Percentiles rank a stretch among this genome's conserved stretches.
Conservation (phyloP, 2,329 filamentous ascomycete species). For the Boeremia exigua region DNA sequence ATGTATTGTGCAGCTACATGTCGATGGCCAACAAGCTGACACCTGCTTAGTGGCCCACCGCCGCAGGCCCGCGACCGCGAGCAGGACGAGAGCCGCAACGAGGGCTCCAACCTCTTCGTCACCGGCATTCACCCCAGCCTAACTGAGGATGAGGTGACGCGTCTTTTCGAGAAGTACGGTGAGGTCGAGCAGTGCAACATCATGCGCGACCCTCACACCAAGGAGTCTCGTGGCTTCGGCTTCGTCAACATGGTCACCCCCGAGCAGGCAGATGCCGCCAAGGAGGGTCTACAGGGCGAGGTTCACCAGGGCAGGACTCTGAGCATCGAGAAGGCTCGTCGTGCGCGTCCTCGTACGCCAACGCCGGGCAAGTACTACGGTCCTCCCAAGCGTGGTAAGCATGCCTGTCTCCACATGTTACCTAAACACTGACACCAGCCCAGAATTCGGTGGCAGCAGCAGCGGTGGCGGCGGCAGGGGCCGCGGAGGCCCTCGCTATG, state of each 20-base stretch:
- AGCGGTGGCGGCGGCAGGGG: constrained; percentile 53
- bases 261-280: constrained; percentile 94
- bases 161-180: constrained; percentile 98
- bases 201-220: constrained; percentile 98
- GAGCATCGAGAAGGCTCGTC: constrained; percentile 98
- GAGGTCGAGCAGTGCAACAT: constrained; percentile 99
- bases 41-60: constrained; percentile 52
- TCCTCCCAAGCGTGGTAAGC: constrained; percentile 92
- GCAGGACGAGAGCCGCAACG: constrained; percentile 84
- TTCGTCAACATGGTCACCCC: constrained; percentile 99
- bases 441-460: constrained; percentile 54
- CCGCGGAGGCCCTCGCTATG: constrained; percentile 58
- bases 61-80: constrained; percentile 61
- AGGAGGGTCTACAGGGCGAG: constrained; percentile 94
- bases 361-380: constrained; percentile 99
- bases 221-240: constrained; percentile 97
- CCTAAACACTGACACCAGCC: constrained; percentile 20
- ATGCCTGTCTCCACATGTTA: background rate
- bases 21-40: constrained; percentile 23
- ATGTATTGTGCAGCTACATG: constrained; percentile 14
- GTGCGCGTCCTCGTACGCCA: constrained; percentile 90
- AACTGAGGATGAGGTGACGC: constrained; percentile 86
- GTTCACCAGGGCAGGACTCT: constrained; percentile 92
- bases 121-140: constrained; percentile 96
- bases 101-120: constrained; percentile 97